These are phyloP conservation scores for Pleurotus citrinopileatus DNA, from an alignment of 768 basidiomycete genomes.

Conservation along the genomic window DNA sequence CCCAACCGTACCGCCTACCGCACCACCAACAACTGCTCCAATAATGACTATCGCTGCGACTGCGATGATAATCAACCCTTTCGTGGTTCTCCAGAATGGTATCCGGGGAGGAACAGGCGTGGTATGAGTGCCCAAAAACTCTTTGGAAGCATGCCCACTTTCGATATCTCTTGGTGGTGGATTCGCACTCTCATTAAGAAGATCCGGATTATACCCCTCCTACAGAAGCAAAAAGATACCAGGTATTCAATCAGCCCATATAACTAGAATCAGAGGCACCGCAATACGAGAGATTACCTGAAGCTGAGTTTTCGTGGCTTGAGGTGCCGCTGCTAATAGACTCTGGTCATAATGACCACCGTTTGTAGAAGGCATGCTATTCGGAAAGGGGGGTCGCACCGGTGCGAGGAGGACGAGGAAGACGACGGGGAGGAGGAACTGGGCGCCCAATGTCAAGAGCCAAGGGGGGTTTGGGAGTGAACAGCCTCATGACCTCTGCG, in stretches of 20 bases:
- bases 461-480: background rate
- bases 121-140: slow-evolving; percentile 14
- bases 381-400: slow-evolving; percentile 8
- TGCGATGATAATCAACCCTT: slow-evolving; percentile 37
- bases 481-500: slow-evolving; percentile 7
- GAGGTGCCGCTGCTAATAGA: slow-evolving; percentile 36
- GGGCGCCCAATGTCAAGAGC: slow-evolving; percentile 7
- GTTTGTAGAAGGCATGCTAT: slow-evolving; percentile 13
- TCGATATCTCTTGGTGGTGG: slow-evolving; percentile 19
- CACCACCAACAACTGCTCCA: slow-evolving; percentile 55
- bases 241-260: background rate
- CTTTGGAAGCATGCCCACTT: slow-evolving; percentile 19
- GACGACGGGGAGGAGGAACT: background rate
- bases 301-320: slow-evolving; percentile 38
- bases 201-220: slow-evolving; percentile 55
- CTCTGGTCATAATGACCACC: slow-evolving; percentile 32
- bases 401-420: background rate
- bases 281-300: slow-evolving; percentile 26
- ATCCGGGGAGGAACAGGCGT: slow-evolving; percentile 15
- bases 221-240: slow-evolving; percentile 20
- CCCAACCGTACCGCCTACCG: slow-evolving; percentile 47
- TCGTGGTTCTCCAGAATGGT: slow-evolving; percentile 50
- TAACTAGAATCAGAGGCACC: background rate
- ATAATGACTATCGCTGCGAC: slow-evolving; percentile 39
- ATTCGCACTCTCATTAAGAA: slow-evolving; percentile 27